These are phyloP conservation scores for Alternaria incomplexa DNA, from an alignment of 2,329 filamentous ascomycete genomes.

Conservation along the genomic window DNA sequence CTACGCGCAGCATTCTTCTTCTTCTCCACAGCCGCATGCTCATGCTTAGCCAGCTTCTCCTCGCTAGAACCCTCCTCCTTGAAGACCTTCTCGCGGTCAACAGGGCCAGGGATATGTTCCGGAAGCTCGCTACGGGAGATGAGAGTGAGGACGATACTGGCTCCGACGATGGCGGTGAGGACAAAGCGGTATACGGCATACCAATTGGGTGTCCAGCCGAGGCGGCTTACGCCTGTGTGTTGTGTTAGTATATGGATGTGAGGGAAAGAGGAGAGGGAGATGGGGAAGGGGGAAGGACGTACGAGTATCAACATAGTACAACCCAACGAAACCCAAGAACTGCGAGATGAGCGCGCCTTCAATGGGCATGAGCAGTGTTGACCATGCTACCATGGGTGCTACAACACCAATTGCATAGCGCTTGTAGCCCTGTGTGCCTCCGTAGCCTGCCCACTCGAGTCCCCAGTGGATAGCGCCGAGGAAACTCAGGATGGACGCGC, in stretches of 20 bases:
- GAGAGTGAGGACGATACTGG: conserved; percentile 79
- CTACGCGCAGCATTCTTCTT: conserved; percentile 32
- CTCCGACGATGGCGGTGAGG: conserved; percentile 86
- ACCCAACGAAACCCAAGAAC: conserved; percentile 80
- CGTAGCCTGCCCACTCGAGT: conserved; percentile 77
- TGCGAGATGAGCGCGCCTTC: conserved; percentile 87
- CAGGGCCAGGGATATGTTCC: conserved; percentile 54
- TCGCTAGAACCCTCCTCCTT: conserved; percentile 40
- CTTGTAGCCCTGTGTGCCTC: conserved; percentile 71
- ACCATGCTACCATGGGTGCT: conserved; percentile 84
- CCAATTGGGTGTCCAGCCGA: conserved; percentile 84
- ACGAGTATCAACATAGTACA: conserved; percentile 81
- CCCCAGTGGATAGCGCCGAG: conserved; percentile 95
- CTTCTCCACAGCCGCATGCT: conserved; percentile 30
- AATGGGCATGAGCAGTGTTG: conserved; percentile 81
- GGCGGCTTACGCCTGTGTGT: conserved; percentile 62
- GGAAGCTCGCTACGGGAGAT: conserved; percentile 81
- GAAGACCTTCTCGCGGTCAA: conserved; percentile 58
- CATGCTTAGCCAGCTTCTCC: conserved; percentile 39
- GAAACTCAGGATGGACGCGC: conserved; percentile 91
- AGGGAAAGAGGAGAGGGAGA: too few relatives aligned
- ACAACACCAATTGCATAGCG: conserved; percentile 85
- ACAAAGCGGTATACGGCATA: conserved; percentile 91
- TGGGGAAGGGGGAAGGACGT: neutral
- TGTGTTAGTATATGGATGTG: neutral